phyloP scores from a whole-genome alignment of 1,139 yeast genomes.

The Suhomyces choctaworum region DNA sequence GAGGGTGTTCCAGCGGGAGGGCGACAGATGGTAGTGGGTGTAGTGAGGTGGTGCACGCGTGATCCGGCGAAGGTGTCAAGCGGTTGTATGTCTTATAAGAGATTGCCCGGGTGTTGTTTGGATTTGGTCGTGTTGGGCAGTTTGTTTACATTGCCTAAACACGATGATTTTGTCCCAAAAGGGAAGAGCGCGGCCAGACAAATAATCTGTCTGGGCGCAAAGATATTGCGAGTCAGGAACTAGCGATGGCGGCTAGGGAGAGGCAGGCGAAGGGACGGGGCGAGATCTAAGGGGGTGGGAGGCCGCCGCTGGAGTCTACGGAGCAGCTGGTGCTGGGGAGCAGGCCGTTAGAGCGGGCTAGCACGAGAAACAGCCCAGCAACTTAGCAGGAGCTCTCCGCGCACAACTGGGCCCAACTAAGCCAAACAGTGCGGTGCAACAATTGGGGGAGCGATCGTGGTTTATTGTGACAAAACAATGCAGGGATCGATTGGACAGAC shows the following conservation, averaged over 20 bases:
- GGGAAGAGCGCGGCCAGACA: conserved; percentile 6
- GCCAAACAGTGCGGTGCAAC: no score
- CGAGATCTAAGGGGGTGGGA: no score
- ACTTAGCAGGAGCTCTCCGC: no score
- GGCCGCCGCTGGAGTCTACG: no score
- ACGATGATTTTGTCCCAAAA: conserved; percentile 6
- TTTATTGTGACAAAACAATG: not conserved
- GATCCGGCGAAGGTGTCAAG: conserved; percentile 3
- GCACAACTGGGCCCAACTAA: no score
- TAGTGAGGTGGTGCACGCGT: conserved; percentile 1
- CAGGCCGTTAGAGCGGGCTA: no score
- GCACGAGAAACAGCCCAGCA: not conserved
- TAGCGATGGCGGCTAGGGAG: not conserved
- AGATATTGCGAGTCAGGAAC: not conserved
- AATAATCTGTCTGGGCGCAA: no score
- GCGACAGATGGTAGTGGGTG: no score
- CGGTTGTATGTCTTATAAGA: conserved; percentile 8
- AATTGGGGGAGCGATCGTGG: not conserved
- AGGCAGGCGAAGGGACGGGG: not conserved
- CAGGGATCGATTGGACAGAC: not conserved
- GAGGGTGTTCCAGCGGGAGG: no score
- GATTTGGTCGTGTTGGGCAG: conserved; percentile 13
- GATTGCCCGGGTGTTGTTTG: conserved; percentile 6
- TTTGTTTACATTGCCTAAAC: conserved; percentile 10
- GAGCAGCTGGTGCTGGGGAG: no score